Conservation (phyloP, 805 yeast genomes). For the Soucietia sequanensis region DNA sequence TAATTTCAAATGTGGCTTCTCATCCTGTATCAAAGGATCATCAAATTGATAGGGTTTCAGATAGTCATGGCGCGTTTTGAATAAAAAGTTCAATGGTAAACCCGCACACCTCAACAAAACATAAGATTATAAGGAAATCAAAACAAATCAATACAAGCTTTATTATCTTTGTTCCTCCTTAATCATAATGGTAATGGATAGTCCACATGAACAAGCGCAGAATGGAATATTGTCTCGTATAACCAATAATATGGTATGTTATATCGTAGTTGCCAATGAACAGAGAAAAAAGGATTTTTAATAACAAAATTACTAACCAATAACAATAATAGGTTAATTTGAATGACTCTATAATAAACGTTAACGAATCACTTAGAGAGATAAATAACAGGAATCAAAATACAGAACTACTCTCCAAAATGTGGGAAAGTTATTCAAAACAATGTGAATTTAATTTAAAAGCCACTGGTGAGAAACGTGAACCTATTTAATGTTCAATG, state of each 20-base stretch:
- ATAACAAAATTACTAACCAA: constrained; percentile 3
- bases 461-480: constrained; percentile 60
- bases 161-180: too few species aligned
- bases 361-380: constrained; percentile 60
- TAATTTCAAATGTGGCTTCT: too few species aligned
- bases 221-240: constrained; percentile 72
- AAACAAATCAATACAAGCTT: too few species aligned
- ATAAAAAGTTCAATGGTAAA: too few species aligned
- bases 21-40: too few species aligned
- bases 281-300: neutral
- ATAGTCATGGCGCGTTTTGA: too few species aligned
- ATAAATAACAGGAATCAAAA: constrained; percentile 67
- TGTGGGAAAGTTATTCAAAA: constrained; percentile 76
- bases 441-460: constrained; percentile 69
- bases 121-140: neutral
- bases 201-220: constrained; percentile 83
- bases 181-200: constrained; percentile 53
- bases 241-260: constrained; percentile 71
- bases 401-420: constrained; percentile 66
- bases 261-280: neutral
- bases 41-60: too few species aligned
- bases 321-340: constrained; percentile 55
- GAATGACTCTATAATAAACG: constrained; percentile 64
- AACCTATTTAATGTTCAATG: constrained; percentile 49
- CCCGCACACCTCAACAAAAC: too few species aligned